A percentile compares a stretch with the other conserved stretches of the same genome.
These are phyloP conservation scores for Colletotrichum sp. DNA, from an alignment of 2,329 filamentous ascomycete genomes.

Conservation along the genomic window DNA sequence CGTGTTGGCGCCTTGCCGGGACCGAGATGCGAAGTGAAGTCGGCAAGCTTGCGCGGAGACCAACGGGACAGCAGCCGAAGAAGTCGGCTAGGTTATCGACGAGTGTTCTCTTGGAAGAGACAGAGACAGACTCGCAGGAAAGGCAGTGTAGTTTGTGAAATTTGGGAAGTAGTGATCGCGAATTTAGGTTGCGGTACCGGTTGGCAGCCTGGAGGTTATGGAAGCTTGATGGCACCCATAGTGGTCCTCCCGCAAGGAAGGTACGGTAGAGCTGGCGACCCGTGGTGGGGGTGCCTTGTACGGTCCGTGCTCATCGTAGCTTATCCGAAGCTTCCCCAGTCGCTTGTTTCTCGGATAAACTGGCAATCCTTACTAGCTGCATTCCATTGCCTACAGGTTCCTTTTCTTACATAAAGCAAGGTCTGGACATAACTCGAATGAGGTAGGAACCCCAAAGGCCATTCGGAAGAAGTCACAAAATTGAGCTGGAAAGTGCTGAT, in stretches of 20 bases:
- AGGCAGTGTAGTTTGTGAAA: background rate
- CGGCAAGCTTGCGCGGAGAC: slow-evolving; percentile 1
- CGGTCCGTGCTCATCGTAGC: background rate
- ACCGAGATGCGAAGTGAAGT: background rate
- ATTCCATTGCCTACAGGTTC: background rate
- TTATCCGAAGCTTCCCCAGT: background rate
- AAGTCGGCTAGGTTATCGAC: background rate
- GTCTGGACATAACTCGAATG: background rate
- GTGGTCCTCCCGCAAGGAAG: background rate
- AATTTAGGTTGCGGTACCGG: background rate
- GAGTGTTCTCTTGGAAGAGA: background rate
- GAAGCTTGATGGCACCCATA: background rate
- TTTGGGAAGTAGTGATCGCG: background rate
- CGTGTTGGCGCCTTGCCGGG: background rate
- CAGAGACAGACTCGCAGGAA: background rate
- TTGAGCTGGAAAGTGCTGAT: background rate
- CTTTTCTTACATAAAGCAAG: background rate
- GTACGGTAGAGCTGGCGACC: background rate
- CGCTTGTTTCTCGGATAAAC: slow-evolving; percentile 5
- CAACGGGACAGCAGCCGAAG: background rate
- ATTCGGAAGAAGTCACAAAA: background rate
- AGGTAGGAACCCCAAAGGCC: background rate
- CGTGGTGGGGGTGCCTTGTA: background rate
- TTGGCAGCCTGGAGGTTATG: background rate
- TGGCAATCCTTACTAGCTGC: background rate